Evolutionary conservation across 768 basidiomycete genomes (phyloP).

Genomic region (Cystofilobasidium ferigula): DNA sequence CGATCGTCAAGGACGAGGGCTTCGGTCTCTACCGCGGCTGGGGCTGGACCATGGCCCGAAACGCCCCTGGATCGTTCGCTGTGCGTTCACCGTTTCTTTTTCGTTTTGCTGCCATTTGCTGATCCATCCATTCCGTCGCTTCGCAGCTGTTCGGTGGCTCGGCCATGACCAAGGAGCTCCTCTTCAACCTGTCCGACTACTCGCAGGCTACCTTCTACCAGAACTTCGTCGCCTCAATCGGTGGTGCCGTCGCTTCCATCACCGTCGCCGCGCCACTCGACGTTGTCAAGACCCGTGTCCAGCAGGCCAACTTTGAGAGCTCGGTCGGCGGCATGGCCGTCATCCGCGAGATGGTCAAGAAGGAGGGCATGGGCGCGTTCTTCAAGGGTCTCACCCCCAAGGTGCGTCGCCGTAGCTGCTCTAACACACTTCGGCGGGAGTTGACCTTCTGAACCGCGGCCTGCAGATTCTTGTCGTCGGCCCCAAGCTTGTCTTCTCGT

Average conservation of each 20-base stretch:
- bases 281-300: conserved; percentile 73
- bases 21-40: conserved; percentile 81
- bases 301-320: conserved; percentile 91
- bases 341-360: conserved; percentile 69
- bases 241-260: conserved; percentile 88
- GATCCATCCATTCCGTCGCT: neutral
- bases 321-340: conserved; percentile 60
- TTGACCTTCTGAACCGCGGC: neutral
- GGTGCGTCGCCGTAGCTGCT: conserved; percentile 41
- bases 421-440: neutral
- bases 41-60: conserved; percentile 98
- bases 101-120: neutral
- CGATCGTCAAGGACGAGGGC: conserved; percentile 85
- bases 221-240: conserved; percentile 91
- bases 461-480: conserved; percentile 82
- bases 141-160: conserved; percentile 92
- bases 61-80: conserved; percentile 90
- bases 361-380: conserved; percentile 72
- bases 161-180: conserved; percentile 84
- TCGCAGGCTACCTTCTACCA: conserved; percentile 91
- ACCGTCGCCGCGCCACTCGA: conserved; percentile 93
- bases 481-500: conserved; percentile 95
- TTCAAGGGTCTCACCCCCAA: conserved; percentile 98
- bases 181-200: conserved; percentile 79
- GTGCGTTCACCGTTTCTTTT: conserved; percentile 44